These are phyloP conservation scores for Thuidium tamariscinum DNA, from an alignment of 225 moss, liverwort and hornwort species.

Conservation along the genomic window DNA sequence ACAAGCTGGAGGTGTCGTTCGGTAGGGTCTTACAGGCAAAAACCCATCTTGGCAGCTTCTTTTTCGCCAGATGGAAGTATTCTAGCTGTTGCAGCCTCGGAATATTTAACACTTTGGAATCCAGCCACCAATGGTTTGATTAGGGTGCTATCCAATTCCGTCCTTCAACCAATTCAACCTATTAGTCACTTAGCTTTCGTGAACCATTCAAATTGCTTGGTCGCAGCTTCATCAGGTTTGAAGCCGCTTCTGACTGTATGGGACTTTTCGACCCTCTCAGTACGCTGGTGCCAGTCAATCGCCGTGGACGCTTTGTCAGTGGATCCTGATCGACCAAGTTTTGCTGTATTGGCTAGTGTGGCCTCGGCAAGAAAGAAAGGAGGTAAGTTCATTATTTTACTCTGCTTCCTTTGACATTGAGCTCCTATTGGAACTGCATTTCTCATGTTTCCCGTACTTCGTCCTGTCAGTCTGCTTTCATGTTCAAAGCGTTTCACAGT, in stretches of 20 bases:
- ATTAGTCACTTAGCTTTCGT: conserved; percentile 58
- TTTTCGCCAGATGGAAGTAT: conserved; percentile 83
- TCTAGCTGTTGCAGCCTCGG: conserved; percentile 66
- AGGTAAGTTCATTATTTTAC: not conserved
- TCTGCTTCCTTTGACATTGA: not conserved
- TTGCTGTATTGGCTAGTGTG: conserved; percentile 50
- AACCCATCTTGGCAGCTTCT: conserved; percentile 44
- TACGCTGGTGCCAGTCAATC: conserved; percentile 48
- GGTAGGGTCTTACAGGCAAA: conserved; percentile 70
- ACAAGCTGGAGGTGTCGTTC: conserved; percentile 85
- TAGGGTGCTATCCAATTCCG: conserved; percentile 42
- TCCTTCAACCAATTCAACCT: conserved; percentile 5
- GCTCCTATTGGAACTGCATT: not conserved
- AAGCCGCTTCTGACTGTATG: conserved; percentile 53
- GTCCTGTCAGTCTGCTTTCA: not conserved
- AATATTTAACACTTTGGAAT: conserved; percentile 81
- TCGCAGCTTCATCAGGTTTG: conserved; percentile 47
- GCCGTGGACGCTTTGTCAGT: conserved; percentile 65
- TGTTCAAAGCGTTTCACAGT: not conserved
- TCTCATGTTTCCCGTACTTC: not conserved
- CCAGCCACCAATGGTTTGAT: conserved; percentile 70
- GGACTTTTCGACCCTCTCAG: conserved; percentile 62
- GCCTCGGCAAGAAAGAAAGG: not conserved
- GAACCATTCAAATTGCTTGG: conserved; percentile 56
- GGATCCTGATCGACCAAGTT: conserved; percentile 51